Base-by-base conservation (phyloP, 2,329 filamentous ascomycete species). In the Claviceps purpurea region DNA sequence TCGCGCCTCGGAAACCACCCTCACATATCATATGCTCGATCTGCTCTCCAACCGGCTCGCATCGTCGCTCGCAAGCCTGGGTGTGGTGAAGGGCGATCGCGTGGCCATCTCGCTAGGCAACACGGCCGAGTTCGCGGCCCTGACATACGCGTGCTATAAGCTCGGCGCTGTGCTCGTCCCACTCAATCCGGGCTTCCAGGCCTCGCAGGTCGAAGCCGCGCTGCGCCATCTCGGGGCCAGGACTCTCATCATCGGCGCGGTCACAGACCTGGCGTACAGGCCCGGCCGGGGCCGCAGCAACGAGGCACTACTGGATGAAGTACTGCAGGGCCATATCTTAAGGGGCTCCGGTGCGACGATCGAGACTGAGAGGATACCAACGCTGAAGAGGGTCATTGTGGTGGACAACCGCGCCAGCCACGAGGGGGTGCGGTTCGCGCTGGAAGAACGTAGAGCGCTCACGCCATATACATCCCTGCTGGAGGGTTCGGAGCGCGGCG, bases 151-250 rank as follows among this genome's bases (percentile, higher is more conserved):
- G 1, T 67, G 93, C 51, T 95, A 91, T 73, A 97, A 97, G 68
- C 77, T 97, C 10, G 93, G 93, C n/a, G 91, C 88, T 24, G 80
- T 97, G 49, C 73, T 97, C 56, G 90, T 95, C n/a, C 93, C 91
- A 0, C 70, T 97, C 24, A 97, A 98, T 65, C 91, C 90, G 20
- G 84, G 81, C 1, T 97, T 97, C 73, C 95, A 89, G 59, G 75
- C 80, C 3, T 67, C 72, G 5, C 93, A 97, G 70, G 81, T 97
- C 8, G 73, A 80, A 5, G 78, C 88, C 2, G 91, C 90, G 0
- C 73, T 97, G 30, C 76, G 76, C 8, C 90, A 95, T 61, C 77
- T 98, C 1, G 75, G 73, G 7, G 82, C 82, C 13, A 76, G 80
- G 48, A 78, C 93, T 58, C 75, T 97, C 47, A 76, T 98, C 55